Evolutionary conservation across 2,329 filamentous ascomycete genomes (phyloP).

Genomic region (Raffaelea albimanens): DNA sequence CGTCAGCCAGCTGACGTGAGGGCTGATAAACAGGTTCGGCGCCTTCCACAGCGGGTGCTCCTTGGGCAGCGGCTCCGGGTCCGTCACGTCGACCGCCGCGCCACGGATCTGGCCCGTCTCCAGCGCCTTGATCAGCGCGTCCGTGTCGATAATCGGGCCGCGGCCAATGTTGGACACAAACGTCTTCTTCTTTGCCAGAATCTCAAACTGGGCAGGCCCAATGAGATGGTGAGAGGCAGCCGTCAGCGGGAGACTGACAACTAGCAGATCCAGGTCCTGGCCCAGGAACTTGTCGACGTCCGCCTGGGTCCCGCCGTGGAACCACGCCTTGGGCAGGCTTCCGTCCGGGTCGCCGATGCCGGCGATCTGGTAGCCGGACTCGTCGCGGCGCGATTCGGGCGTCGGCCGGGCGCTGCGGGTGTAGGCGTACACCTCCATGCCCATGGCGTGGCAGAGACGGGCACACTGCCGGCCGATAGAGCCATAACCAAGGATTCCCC

Average conservation of each 20-base stretch:
- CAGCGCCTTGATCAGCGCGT: conserved; percentile 33
- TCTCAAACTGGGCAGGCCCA: conserved; percentile 21
- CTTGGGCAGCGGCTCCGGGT: conserved; percentile 16
- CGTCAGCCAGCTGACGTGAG: conserved; percentile 18
- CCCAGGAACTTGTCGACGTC: conserved; percentile 29
- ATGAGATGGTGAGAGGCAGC: conserved; percentile 29
- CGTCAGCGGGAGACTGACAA: conserved; percentile 32
- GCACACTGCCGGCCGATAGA: conserved; percentile 32
- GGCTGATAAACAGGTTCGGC: conserved; percentile 8
- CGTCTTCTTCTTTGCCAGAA: conserved; percentile 24
- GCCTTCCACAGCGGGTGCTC: conserved; percentile 7
- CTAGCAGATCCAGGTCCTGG: conserved; percentile 30
- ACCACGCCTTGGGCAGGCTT: conserved; percentile 29
- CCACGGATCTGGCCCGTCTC: conserved; percentile 31
- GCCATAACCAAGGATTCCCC: conserved; percentile 30
- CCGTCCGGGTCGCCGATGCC: conserved; percentile 41
- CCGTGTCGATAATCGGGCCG: conserved; percentile 37
- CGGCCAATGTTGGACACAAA: conserved; percentile 39
- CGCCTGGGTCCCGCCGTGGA: conserved; percentile 21
- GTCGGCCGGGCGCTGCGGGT: conserved; percentile 44
- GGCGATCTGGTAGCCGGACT: conserved; percentile 50
- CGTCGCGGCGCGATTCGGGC: conserved; percentile 47
- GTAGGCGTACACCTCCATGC: conserved; percentile 59
- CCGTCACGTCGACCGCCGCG: conserved; percentile 38
- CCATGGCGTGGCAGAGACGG: conserved; percentile 45